Base-by-base conservation (phyloP, 208 protist genomes). In the Leishmania braziliensis region DNA sequence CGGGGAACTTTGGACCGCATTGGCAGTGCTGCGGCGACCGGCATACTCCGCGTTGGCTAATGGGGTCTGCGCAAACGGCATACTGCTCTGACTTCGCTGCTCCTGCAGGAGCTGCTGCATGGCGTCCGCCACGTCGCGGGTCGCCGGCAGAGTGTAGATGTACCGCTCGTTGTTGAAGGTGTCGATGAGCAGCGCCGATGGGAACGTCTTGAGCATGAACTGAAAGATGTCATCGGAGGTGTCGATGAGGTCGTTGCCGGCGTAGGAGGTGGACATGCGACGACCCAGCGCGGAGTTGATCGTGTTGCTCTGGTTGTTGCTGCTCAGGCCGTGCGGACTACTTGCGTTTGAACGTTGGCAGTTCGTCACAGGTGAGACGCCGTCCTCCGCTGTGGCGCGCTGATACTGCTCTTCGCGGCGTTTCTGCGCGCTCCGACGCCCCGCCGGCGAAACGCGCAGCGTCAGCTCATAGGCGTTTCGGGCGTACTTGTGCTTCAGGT, bases 401-500 rank as follows among this genome's bases (percentile, higher is more conserved):
- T 77, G 78, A 12, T 36, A 71, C 9, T 62, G 56, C 53, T n/a
- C 12, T 63, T 58, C 70, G 16, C 56, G 71, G 51, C 14, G 46
- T n/a, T 75, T 48, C 62, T 46, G 58, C 54, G 80, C 72, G 12
- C 36, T 16, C n/a, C 56, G 46, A 53, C 73, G 79, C 29, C 65
- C 80, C 62, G 6, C 23, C 20, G 81, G 36, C 26, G 81, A 85
- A 20, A 94, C 86, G 68, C 90, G 89, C 26, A 95, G 43, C 12
- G 77, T 86, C 84, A 96, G 81, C 80, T 95, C 88, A 78, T 90
- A 96, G 14, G 88, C 90, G 70, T 84, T 91, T 68, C 92, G 91
- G 89, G 97, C 91, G 82, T 93, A 97, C 80, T 96, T 95, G 58
- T 82, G 71, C 86, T 96, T 95, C 63, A 99, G 84, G 68, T 97